phyloP scores from a whole-genome alignment of 106 monocot genomes.

The Acorus calamus region DNA sequence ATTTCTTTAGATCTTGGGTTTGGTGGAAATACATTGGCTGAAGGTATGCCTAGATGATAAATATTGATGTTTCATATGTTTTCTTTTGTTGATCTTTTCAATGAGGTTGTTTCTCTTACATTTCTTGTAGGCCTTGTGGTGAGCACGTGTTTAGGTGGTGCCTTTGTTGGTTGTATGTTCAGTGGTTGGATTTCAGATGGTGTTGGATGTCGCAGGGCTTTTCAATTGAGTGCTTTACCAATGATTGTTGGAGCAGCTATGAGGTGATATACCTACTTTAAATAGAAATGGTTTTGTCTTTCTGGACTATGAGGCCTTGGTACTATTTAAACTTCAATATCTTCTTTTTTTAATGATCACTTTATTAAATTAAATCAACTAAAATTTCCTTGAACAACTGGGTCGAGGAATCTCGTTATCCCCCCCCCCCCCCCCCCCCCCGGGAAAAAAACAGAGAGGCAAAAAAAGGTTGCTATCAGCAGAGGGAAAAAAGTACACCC shows the following conservation, averaged over 20 bases:
- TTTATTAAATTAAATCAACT: no score
- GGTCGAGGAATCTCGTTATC: no score
- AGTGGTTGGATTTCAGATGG: constrained; percentile 91
- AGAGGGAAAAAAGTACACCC: no score
- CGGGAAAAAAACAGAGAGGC: no score
- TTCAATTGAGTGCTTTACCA: constrained; percentile 85
- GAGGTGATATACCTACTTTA: constrained; percentile 30
- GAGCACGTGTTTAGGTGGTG: constrained; percentile 86
- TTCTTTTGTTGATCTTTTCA: constrained; percentile 2
- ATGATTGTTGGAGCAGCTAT: constrained; percentile 76
- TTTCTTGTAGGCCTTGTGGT: constrained; percentile 77
- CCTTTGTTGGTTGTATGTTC: constrained; percentile 77
- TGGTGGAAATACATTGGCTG: constrained; percentile 69
- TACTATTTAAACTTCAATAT: no score
- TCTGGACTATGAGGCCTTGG: no score
- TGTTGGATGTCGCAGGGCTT: constrained; percentile 70
- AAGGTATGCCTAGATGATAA: constrained; percentile 33
- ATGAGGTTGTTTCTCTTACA: neutral
- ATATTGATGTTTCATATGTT: neutral
- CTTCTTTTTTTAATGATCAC: no score
- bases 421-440: no score
- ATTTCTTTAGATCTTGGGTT: constrained; percentile 88
- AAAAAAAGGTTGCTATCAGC: no score
- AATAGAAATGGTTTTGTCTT: no score
- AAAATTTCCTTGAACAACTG: no score